These are phyloP conservation scores for Hypoxylon trugodes DNA, from an alignment of 495 filamentous ascomycete species.

Conservation along the genomic window DNA sequence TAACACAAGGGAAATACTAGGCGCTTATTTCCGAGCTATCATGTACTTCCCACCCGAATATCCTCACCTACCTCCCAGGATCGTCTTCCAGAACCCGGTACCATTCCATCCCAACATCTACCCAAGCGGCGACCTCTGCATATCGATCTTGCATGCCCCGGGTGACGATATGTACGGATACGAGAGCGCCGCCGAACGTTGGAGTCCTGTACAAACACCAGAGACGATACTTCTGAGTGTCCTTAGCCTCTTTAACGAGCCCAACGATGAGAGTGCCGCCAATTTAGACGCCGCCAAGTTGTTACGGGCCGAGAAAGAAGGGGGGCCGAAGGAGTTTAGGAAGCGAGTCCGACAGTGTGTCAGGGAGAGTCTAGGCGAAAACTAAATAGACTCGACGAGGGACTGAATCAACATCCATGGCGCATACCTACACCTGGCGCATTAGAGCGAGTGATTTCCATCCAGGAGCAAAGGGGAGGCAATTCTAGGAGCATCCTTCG, in stretches of 20 bases:
- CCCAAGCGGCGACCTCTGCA: slow-evolving; percentile 88
- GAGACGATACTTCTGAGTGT: slow-evolving; percentile 94
- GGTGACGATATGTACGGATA: slow-evolving; percentile 97
- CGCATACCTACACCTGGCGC: not conserved
- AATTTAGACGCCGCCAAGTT: slow-evolving; percentile 91
- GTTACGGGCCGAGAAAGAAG: slow-evolving; percentile 81
- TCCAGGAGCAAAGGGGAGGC: not conserved
- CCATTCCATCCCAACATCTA: slow-evolving; percentile 97
- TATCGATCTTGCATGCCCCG: slow-evolving; percentile 95
- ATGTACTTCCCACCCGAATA: slow-evolving; percentile 84
- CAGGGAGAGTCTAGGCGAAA: slow-evolving; percentile 83
- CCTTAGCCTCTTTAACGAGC: slow-evolving; percentile 90
- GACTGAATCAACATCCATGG: not conserved
- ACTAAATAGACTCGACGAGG: slow-evolving; percentile 6
- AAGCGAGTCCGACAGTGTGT: slow-evolving; percentile 80
- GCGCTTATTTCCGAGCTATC: slow-evolving; percentile 86
- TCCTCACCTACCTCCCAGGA: slow-evolving; percentile 87
- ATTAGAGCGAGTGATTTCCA: not conserved
- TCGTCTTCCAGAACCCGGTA: slow-evolving; percentile 87
- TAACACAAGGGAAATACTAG: slow-evolving; percentile 53
- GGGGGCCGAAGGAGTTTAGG: slow-evolving; percentile 71
- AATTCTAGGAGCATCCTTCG: not conserved
- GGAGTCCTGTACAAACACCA: slow-evolving; percentile 96
- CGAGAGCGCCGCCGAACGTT: slow-evolving; percentile 89
- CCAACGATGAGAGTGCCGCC: slow-evolving; percentile 94